These are phyloP conservation scores for Dichotomocladium elegans DNA, from an alignment of 371 early-diverging fungal species.

Conservation along the genomic window DNA sequence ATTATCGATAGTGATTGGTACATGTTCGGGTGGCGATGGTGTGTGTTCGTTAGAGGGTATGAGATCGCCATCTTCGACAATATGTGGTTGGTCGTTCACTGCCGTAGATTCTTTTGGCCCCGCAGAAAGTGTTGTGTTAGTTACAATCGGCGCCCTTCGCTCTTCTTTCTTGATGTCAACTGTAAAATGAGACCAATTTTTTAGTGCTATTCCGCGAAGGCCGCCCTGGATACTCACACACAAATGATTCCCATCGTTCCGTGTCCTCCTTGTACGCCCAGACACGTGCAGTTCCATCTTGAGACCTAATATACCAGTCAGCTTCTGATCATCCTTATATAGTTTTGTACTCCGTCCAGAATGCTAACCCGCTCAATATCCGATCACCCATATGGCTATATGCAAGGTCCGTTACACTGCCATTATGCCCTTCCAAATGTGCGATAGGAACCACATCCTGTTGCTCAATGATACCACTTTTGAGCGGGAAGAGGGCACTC, in stretches of 20 bases:
- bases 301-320: slow-evolving; percentile 15
- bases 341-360: background rate
- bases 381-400: slow-evolving; percentile 71
- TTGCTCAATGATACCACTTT: slow-evolving; percentile 38
- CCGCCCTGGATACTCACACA: slow-evolving; percentile 29
- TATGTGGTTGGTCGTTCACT: background rate
- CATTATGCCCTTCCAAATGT: slow-evolving; percentile 71
- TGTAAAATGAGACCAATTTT: background rate
- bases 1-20: background rate
- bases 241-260: slow-evolving; percentile 34
- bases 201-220: no score
- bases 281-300: slow-evolving; percentile 52
- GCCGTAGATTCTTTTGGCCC: background rate
- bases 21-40: background rate
- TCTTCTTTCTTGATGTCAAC: slow-evolving; percentile 26
- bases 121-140: background rate
- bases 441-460: slow-evolving; percentile 56
- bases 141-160: background rate
- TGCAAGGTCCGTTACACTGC: slow-evolving; percentile 72
- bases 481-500: slow-evolving; percentile 35
- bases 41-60: no score
- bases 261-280: slow-evolving; percentile 33
- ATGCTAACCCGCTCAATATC: slow-evolving; percentile 65
- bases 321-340: background rate
- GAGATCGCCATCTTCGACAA: background rate